phyloP scores from a whole-genome alignment of 139 green algal genomes.

The Zygnema circumcarinatum region DNA sequence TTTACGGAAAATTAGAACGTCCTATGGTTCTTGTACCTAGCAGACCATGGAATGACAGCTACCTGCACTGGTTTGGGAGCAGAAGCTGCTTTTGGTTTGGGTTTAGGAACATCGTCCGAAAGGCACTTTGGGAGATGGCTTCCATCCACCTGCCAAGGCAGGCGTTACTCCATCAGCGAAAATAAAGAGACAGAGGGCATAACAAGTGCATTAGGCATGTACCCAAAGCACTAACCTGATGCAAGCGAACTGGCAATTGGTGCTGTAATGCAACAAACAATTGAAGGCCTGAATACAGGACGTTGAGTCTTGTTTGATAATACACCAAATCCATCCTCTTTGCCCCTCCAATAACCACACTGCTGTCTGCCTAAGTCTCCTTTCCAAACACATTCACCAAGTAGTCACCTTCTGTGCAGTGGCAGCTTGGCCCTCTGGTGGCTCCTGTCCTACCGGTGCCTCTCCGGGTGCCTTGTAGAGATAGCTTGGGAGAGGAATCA shows the following conservation, averaged over 20 bases:
- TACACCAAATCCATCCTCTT: no score
- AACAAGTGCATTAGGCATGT: no score
- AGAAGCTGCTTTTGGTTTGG: background rate
- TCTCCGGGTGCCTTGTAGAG: background rate
- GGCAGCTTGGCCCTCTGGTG: no score
- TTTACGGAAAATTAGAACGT: no score
- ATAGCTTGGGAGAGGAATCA: background rate
- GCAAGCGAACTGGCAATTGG: background rate
- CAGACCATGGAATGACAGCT: background rate
- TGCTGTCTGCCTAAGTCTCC: no score
- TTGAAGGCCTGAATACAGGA: background rate
- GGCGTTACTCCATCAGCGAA: conserved; percentile 20
- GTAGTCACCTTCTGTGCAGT: no score
- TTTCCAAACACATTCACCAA: no score
- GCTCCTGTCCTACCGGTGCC: background rate
- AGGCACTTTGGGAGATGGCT: conserved; percentile 15
- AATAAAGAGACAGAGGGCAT: background rate
- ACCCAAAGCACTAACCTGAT: background rate
- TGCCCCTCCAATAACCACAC: no score
- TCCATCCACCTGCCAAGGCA: conserved; percentile 5
- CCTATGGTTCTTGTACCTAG: no score
- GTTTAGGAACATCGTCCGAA: background rate
- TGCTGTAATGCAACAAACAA: background rate
- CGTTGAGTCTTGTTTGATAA: no score
- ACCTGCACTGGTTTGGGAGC: background rate